phyloP scores from a whole-genome alignment of 2,329 filamentous ascomycete species.

The Onygena corvina region DNA sequence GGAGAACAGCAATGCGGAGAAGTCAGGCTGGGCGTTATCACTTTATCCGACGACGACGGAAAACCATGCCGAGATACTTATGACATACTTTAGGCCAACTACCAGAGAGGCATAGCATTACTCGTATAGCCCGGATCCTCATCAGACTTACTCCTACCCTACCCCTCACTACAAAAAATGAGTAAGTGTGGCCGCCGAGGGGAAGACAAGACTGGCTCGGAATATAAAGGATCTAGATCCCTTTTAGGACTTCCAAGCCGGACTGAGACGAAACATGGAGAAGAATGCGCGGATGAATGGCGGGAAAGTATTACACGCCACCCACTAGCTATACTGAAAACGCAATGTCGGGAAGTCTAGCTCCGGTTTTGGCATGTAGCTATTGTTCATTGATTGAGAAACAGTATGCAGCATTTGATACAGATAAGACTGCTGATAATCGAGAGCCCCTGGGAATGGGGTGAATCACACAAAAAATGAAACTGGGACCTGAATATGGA shows the following conservation, averaged over 20 bases:
- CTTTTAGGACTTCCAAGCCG: too few species aligned
- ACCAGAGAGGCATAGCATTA: background rate
- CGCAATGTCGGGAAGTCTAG: too few species aligned
- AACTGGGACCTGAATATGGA: background rate
- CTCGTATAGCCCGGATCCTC: background rate
- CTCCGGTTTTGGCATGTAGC: background rate
- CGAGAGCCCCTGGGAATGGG: background rate
- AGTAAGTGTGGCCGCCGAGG: too few species aligned
- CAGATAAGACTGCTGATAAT: background rate
- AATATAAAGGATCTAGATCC: background rate
- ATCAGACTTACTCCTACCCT: background rate
- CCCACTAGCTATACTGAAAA: background rate
- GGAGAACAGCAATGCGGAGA: background rate
- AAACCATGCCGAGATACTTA: background rate
- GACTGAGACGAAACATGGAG: too few species aligned
- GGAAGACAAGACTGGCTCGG: background rate
- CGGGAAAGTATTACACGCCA: background rate
- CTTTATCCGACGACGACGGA: background rate
- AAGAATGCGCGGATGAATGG: background rate
- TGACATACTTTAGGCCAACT: background rate
- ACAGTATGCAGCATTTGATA: background rate
- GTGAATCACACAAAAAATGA: background rate
- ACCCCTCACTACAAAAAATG: background rate
- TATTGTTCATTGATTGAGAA: background rate
- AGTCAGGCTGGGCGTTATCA: background rate